These are phyloP conservation scores for Castanea mollissima DNA, from an alignment of 306 rosid species.

Conservation along the genomic window DNA sequence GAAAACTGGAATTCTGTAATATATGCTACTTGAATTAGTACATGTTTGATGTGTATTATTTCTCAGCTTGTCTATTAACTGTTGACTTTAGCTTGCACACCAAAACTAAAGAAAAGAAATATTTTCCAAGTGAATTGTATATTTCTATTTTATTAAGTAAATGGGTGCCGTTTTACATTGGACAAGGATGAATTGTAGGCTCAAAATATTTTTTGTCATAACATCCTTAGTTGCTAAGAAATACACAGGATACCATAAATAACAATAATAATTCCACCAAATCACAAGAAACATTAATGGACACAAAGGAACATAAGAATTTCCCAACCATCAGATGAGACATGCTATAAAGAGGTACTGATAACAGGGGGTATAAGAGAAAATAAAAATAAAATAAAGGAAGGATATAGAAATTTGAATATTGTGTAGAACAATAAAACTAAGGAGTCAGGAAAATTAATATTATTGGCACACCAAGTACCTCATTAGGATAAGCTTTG, in stretches of 20 bases:
- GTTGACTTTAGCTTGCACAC: conserved; percentile 5
- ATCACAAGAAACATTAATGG: background rate
- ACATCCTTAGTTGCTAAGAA: background rate
- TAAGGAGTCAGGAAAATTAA: conserved; percentile 3
- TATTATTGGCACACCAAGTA: conserved; percentile 19
- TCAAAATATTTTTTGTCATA: too few relatives aligned
- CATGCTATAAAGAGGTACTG: background rate
- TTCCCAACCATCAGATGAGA: background rate
- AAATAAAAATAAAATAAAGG: background rate
- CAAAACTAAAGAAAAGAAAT: background rate
- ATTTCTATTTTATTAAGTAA: too few relatives aligned
- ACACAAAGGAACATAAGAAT: background rate
- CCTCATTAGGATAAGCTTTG: conserved; percentile 62
- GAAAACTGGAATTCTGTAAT: background rate
- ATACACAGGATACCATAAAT: background rate
- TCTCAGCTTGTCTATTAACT: conserved; percentile 1
- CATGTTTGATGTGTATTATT: background rate
- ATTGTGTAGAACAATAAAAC: background rate
- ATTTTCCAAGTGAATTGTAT: background rate
- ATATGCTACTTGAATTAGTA: background rate
- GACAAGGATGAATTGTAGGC: too few relatives aligned
- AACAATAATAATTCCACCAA: background rate
- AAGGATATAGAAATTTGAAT: background rate
- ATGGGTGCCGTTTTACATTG: too few relatives aligned
- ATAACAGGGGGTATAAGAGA: background rate